Conservation (phyloP, 371 early-diverging fungal species). For the Mucor racemosus region DNA sequence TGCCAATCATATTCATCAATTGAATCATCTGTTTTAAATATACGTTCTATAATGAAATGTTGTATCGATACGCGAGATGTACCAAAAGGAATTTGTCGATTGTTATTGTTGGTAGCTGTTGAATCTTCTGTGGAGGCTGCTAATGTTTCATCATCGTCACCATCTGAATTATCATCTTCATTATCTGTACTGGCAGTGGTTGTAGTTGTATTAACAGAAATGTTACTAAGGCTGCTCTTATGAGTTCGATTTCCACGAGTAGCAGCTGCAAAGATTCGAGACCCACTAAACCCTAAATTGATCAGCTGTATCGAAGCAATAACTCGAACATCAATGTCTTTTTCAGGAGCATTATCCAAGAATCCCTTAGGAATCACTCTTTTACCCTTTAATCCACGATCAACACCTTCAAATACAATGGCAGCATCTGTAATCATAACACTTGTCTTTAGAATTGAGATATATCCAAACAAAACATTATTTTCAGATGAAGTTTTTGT, state of each 20-base stretch:
- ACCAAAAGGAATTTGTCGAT: constrained; percentile 11
- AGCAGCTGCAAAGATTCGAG: constrained; percentile 14
- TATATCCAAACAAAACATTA: not conserved
- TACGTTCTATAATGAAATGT: constrained; percentile 20
- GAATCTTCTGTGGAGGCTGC: not conserved
- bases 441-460: constrained; percentile 15
- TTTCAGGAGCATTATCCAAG: constrained; percentile 46
- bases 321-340: constrained; percentile 26
- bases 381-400: constrained; percentile 37
- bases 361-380: constrained; percentile 33
- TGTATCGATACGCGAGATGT: constrained; percentile 19
- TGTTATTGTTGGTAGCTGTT: not conserved
- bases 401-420: constrained; percentile 32
- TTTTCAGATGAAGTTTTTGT: not conserved
- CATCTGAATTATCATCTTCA: not conserved
- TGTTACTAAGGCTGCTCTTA: not conserved
- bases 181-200: constrained; percentile 1
- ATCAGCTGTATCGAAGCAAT: constrained; percentile 18
- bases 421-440: constrained; percentile 7
- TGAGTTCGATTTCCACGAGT: constrained; percentile 8
- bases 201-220: not conserved
- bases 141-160: too few relatives aligned
- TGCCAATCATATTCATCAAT: constrained; percentile 6
- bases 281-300: constrained; percentile 32
- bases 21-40: constrained; percentile 2